Conservation (phyloP, 2,329 filamentous ascomycete species). For the Chaetomium strumarium region DNA sequence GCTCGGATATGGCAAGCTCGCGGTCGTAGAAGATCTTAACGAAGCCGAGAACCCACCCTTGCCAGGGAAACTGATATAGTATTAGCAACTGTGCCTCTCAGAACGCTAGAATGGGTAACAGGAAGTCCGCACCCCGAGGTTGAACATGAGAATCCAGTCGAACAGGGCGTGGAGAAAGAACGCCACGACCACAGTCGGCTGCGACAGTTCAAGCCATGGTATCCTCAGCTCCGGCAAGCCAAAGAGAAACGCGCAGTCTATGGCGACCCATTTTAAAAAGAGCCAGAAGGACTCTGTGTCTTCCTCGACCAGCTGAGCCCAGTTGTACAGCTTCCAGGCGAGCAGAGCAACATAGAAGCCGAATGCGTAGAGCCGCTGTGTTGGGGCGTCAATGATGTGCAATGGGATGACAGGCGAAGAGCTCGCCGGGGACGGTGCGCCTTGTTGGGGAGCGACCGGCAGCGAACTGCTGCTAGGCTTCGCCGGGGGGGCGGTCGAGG, state of each 20-base stretch:
- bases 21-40: slow-evolving; percentile 83
- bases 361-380: slow-evolving; percentile 81
- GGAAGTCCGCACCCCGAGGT: slow-evolving; percentile 58
- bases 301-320: slow-evolving; percentile 68
- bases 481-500: slow-evolving; percentile 3
- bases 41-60: slow-evolving; percentile 65
- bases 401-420: slow-evolving; percentile 69
- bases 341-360: slow-evolving; percentile 71
- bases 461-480: slow-evolving; percentile 25
- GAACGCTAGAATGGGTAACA: not conserved
- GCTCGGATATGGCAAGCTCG: slow-evolving; percentile 89
- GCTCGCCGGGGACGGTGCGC: slow-evolving; percentile 23
- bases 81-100: slow-evolving; percentile 2
- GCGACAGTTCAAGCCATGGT: slow-evolving; percentile 92
- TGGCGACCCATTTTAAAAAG: slow-evolving; percentile 87
- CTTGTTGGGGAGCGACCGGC: slow-evolving; percentile 44
- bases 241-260: slow-evolving; percentile 84
- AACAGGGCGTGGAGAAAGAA: slow-evolving; percentile 66
- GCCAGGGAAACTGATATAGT: slow-evolving; percentile 57
- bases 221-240: slow-evolving; percentile 81
- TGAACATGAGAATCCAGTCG: slow-evolving; percentile 89
- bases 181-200: slow-evolving; percentile 62
- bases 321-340: slow-evolving; percentile 85
- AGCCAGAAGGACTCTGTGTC: slow-evolving; percentile 83
- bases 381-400: slow-evolving; percentile 78